Percentiles rank a stretch among this genome's conserved stretches.
Evolutionary conservation across 2,329 filamentous ascomycete genomes (phyloP).

Genomic region (Ceratocystis huliohia): DNA sequence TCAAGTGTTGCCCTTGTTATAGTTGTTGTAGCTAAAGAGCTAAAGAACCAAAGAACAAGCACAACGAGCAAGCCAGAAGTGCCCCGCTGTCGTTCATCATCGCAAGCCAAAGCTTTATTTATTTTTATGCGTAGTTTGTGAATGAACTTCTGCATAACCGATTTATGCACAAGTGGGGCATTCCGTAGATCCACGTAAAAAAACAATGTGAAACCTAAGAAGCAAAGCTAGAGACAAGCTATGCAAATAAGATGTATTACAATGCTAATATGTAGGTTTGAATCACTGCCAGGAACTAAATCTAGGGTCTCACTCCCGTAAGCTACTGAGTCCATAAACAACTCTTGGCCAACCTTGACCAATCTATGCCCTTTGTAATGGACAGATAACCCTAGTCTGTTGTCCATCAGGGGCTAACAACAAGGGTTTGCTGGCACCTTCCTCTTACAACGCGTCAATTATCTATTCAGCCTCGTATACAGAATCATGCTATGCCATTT

Average conservation of each 20-base stretch:
- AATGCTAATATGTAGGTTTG: no score
- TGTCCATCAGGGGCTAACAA: not conserved
- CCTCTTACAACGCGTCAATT: not conserved
- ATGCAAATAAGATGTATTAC: no score
- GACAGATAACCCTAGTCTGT: no score
- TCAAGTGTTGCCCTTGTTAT: not conserved
- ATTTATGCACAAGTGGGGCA: not conserved
- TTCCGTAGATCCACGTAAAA: not conserved
- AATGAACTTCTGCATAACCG: not conserved
- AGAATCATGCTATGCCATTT: not conserved
- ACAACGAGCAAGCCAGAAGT: not conserved
- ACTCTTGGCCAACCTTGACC: no score
- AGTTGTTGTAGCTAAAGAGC: no score
- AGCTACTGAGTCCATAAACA: no score
- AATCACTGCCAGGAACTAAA: no score
- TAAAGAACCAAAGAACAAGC: no score
- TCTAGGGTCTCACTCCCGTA: no score
- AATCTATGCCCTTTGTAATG: no score
- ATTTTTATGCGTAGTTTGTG: not conserved
- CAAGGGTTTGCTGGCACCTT: not conserved
- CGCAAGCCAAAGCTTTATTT: not conserved
- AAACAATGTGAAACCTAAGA: no score
- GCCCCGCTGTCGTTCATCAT: not conserved
- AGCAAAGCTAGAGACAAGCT: no score
- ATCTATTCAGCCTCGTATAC: slow-evolving; percentile 1